Base-by-base conservation (phyloP, 2,329 filamentous ascomycete genomes). In the Aureobasidium sp. region DNA sequence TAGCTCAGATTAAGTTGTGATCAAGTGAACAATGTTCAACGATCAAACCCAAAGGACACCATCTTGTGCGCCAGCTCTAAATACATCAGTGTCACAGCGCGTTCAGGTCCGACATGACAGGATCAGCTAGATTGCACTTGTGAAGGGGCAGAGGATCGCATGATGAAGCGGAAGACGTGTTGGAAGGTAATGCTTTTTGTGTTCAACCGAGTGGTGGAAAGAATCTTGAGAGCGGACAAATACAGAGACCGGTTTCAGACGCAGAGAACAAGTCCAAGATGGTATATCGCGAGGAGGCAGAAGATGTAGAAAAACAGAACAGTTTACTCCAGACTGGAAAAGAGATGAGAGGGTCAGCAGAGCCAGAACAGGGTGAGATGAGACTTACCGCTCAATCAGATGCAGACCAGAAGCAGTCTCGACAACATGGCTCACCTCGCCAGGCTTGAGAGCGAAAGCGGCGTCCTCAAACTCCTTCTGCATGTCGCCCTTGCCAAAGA, bases 391-490 rank as follows among this genome's bases (percentile, higher is more conserved):
- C 74, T 97, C 86, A 71, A 98, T 98, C 71, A 98, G 76, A 74
- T 98, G 93, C 65, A 97, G 76, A 1, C 93, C 93, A 49, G 90
- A 96, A 45, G 90, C 90, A 34, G 93, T 96, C 71, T 95, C 87
- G 11, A 97, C 86, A 32, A 96, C 78, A 41, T 79, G 77, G 71
- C 90, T 96, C 65, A 97, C 83, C 71, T 96, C 81, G 29, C 90
- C 90, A 2, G 85, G 84, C 70, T 90, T 80, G 53, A 98, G 77
- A n/a, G 80, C 84, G 72, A 98, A 98, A 1, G 93, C 86, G 4
- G 90, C 90, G 54, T 96, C 89, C 73, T 98, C 93, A 66, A 98
- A 98, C 72, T 96, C 91, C 75, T 90, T 91, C 70, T 98, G 93
- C 93, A 98, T 98, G 65, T 97, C 91, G 24, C 90, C 89, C 63